Conservation (phyloP, 2,329 filamentous ascomycete genomes). For the Conoideocrella luteorostrata region DNA sequence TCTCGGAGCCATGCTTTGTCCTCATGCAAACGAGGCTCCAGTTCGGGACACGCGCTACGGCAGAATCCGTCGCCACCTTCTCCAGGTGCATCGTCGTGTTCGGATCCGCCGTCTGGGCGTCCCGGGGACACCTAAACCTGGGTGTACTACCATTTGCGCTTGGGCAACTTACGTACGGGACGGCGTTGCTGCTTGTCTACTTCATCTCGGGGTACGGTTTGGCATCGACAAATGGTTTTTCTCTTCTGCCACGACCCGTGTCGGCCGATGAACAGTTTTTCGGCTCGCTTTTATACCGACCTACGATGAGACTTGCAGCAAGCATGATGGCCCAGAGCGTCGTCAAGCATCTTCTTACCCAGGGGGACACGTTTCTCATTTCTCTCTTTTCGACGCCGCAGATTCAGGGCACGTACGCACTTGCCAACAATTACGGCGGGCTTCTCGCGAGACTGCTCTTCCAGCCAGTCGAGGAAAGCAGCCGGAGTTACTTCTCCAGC, state of each 20-base stretch:
- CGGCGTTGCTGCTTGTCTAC: slow-evolving; percentile 65
- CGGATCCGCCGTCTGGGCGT: slow-evolving; percentile 59
- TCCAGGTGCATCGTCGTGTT: slow-evolving; percentile 72
- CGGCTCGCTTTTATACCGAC: slow-evolving; percentile 57
- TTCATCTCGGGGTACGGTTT: slow-evolving; percentile 51
- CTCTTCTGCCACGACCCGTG: slow-evolving; percentile 50
- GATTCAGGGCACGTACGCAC: slow-evolving; percentile 84
- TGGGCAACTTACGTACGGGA: slow-evolving; percentile 74
- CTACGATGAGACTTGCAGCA: slow-evolving; percentile 65
- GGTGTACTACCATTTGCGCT: slow-evolving; percentile 85
- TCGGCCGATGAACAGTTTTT: slow-evolving; percentile 35
- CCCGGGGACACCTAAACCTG: slow-evolving; percentile 39
- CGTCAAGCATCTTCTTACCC: slow-evolving; percentile 88
- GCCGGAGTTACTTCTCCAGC: slow-evolving; percentile 81
- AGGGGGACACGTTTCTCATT: slow-evolving; percentile 88
- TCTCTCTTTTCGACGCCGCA: slow-evolving; percentile 67
- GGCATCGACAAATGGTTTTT: slow-evolving; percentile 56
- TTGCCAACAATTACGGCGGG: slow-evolving; percentile 92
- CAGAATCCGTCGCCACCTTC: slow-evolving; percentile 79
- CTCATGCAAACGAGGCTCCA: slow-evolving; percentile 75
- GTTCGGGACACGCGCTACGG: slow-evolving; percentile 72
- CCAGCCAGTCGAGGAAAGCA: slow-evolving; percentile 92
- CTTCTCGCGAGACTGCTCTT: slow-evolving; percentile 83
- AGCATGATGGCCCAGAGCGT: slow-evolving; percentile 83
- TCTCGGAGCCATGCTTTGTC: slow-evolving; percentile 84